Conservation (phyloP, 148 eudicot genomes). For the Hydrangea macrophylla region DNA sequence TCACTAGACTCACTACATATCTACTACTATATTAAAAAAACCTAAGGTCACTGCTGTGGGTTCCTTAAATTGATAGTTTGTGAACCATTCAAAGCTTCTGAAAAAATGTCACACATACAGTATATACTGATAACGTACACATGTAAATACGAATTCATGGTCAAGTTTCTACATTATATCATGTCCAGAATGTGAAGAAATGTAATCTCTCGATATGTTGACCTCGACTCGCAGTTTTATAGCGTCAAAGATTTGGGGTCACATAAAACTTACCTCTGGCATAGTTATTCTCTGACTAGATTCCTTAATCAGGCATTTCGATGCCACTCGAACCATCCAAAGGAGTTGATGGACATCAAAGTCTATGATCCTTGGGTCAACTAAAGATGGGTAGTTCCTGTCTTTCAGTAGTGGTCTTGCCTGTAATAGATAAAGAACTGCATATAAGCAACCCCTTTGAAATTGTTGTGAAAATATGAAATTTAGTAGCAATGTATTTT, state of each 20-base stretch:
- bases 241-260: background rate
- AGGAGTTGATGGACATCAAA: slow-evolving; percentile 33
- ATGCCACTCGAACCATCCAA: slow-evolving; percentile 34
- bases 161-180: background rate
- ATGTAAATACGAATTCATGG: background rate
- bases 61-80: too few species aligned
- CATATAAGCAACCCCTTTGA: background rate
- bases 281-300: slow-evolving; percentile 29
- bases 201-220: background rate
- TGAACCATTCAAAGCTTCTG: too few species aligned
- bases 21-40: too few species aligned
- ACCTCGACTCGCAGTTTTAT: background rate
- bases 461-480: background rate
- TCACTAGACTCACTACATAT: too few species aligned
- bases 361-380: slow-evolving; percentile 26
- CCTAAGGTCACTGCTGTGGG: too few species aligned
- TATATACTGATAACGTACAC: background rate
- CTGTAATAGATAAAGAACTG: slow-evolving; percentile 17
- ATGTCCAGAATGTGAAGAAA: background rate
- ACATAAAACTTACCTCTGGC: slow-evolving; percentile 22
- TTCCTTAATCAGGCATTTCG: slow-evolving; percentile 30
- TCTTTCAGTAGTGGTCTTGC: slow-evolving; percentile 39
- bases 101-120: too few species aligned
- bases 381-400: slow-evolving; percentile 31
- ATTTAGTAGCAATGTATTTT: background rate